Percentiles rank a stretch among this genome's conserved stretches.
These are phyloP conservation scores for Naganishia sp. DNA, from an alignment of 1,284 basidiomycete species.

Conservation along the genomic window DNA sequence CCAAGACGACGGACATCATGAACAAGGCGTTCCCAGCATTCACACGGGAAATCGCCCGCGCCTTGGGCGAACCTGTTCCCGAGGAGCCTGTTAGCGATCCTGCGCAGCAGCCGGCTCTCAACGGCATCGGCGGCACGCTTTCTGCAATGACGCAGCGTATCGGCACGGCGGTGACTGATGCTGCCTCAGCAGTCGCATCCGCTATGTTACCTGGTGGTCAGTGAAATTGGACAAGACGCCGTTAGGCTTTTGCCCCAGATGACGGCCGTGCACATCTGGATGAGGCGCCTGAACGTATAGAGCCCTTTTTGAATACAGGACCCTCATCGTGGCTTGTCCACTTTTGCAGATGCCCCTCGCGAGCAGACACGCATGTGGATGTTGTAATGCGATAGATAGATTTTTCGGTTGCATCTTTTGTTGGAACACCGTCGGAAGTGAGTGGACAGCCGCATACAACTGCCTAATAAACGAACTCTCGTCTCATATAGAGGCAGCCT, in stretches of 20 bases:
- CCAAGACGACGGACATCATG: slow-evolving; percentile 26
- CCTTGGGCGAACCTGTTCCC: slow-evolving; percentile 4
- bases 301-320: too few species aligned
- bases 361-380: too few species aligned
- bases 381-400: too few species aligned
- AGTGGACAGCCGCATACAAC: too few species aligned
- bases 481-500: too few species aligned
- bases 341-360: too few species aligned
- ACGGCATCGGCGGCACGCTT: slow-evolving; percentile 2
- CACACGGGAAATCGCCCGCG: neutral
- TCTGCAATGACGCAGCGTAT: slow-evolving; percentile 5
- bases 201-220: neutral
- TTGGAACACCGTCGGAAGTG: too few species aligned
- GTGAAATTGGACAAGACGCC: too few species aligned
- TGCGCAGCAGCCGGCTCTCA: too few species aligned
- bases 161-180: slow-evolving; percentile 7
- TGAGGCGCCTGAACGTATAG: neutral
- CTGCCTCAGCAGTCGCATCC: slow-evolving; percentile 11
- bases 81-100: neutral
- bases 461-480: too few species aligned
- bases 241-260: neutral
- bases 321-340: too few species aligned
- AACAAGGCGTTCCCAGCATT: slow-evolving; percentile 16
- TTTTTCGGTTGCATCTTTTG: too few species aligned
- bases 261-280: neutral